These are phyloP conservation scores for Glarea lozoyensis DNA, from an alignment of 495 filamentous ascomycete species.

Conservation along the genomic window DNA sequence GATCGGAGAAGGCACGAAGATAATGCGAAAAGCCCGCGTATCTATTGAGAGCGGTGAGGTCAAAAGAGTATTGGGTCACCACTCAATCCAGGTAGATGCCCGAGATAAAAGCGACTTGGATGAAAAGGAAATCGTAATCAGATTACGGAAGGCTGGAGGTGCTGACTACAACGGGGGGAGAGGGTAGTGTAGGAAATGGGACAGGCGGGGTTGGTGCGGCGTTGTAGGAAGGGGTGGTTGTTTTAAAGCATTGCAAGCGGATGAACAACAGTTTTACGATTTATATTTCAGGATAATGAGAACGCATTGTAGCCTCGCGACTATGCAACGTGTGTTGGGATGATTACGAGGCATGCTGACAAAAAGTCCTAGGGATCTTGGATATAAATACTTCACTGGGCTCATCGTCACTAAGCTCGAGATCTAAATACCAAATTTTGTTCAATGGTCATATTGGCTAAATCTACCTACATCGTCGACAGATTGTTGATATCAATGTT, in stretches of 20 bases:
- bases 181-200: slow-evolving; percentile 34
- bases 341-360: too few relatives aligned
- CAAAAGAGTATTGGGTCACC: slow-evolving; percentile 44
- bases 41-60: slow-evolving; percentile 48
- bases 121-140: slow-evolving; percentile 40
- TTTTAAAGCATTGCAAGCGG: too few relatives aligned
- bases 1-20: slow-evolving; percentile 44
- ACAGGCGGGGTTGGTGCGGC: neutral
- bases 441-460: slow-evolving; percentile 15
- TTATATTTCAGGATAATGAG: too few relatives aligned
- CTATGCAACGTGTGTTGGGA: too few relatives aligned
- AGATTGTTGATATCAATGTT: slow-evolving; percentile 17
- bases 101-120: slow-evolving; percentile 40
- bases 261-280: too few relatives aligned
- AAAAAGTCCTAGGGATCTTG: too few relatives aligned
- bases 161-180: slow-evolving; percentile 52
- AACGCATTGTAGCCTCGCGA: too few relatives aligned
- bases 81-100: slow-evolving; percentile 44
- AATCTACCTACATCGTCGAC: slow-evolving; percentile 14
- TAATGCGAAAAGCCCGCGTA: slow-evolving; percentile 51
- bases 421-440: too few relatives aligned
- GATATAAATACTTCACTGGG: too few relatives aligned
- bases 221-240: slow-evolving; percentile 4
- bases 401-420: too few relatives aligned
- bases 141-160: slow-evolving; percentile 45